Evolutionary conservation across 495 filamentous ascomycete genomes (phyloP), one percentile per base, ranked within the genome.

Genomic region (Daldinia caldariorum): DNA sequence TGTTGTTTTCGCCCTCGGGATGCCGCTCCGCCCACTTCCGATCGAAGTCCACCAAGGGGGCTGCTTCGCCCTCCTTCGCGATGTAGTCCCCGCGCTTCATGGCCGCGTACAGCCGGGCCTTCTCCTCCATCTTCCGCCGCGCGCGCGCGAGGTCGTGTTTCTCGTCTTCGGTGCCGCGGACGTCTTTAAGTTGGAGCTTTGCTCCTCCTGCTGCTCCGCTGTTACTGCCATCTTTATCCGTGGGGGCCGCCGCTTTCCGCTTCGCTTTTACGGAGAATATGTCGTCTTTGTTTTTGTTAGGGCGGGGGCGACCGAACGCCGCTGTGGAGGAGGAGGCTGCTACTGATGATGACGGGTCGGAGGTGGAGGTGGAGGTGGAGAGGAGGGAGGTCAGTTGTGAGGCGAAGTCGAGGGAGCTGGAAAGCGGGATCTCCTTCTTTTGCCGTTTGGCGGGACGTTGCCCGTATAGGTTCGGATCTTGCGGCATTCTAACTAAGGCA

Each of bases 11-110:
- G 10, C 74, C 77, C 4, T 70, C 67, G 4, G 79, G 78, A 49
- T 88, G 76, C 41, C 79, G 77, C 70, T 96, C 92, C 0, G 89
- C 92, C 93, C 94, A 97, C 79, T 98, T 99, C 47, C 88, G 83
- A 79, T 97, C 94, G 75, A 98, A 99, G 81, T 99, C 95, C 0
- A 99, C 89, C 20, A 94, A 80, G 8, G 79, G 86, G 72, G 85
- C 86, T 56, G 79, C 81, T 74, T 81, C 84, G 66, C 78, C 84
- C 7, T 82, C 81, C 47, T 87, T 88, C 78, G 79, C 79, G 57
- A 84, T 85, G 79, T 81, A 88, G 66, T 87, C 93, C 63, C 86
- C 91, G 62, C 89, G 82, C 78, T 94, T 94, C 89, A 99, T 88
- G 51, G 90, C 87, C 0, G 89, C 87, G 79, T 99, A 99, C 18